Conservation (phyloP, 331 rosid genomes). For the Pyracantha coccinea region DNA sequence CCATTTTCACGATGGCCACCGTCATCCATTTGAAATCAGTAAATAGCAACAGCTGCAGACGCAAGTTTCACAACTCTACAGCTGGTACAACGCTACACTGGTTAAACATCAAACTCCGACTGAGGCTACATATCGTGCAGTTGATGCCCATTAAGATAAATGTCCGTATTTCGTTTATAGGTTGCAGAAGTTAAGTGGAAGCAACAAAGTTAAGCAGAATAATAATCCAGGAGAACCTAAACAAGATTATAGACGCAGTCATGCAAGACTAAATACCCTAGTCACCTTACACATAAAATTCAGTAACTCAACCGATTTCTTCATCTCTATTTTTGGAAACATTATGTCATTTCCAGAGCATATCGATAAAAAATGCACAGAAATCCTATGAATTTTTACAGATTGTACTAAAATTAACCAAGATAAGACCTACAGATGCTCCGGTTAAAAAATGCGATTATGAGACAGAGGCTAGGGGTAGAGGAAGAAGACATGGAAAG, state of each 20-base stretch:
- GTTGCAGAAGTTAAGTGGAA: neutral
- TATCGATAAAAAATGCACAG: neutral
- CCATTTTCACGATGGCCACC: constrained; percentile 86
- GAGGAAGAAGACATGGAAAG: too few species aligned
- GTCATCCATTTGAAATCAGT: constrained; percentile 64
- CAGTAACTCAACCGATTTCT: too few species aligned
- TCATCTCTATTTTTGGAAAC: neutral
- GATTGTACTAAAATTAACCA: neutral
- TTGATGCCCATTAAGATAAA: constrained; percentile 1
- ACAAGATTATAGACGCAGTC: too few species aligned
- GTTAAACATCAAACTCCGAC: constrained; percentile 7
- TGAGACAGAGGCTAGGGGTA: too few species aligned
- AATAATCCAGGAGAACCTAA: neutral
- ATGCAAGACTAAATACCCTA: too few species aligned
- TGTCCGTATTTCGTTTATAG: neutral
- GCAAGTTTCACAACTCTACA: constrained; percentile 9
- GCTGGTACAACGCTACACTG: neutral
- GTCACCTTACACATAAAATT: too few species aligned
- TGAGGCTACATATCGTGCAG: constrained; percentile 14
- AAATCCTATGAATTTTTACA: neutral
- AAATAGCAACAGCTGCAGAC: constrained; percentile 15
- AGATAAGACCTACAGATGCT: too few species aligned
- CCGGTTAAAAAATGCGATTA: too few species aligned
- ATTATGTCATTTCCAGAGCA: neutral
- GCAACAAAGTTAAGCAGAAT: neutral